Percentiles rank a stretch among this genome's conserved stretches.
Evolutionary conservation across 2,329 filamentous ascomycete species (phyloP).

Genomic region (Pseudogymnoascus verrucosus): DNA sequence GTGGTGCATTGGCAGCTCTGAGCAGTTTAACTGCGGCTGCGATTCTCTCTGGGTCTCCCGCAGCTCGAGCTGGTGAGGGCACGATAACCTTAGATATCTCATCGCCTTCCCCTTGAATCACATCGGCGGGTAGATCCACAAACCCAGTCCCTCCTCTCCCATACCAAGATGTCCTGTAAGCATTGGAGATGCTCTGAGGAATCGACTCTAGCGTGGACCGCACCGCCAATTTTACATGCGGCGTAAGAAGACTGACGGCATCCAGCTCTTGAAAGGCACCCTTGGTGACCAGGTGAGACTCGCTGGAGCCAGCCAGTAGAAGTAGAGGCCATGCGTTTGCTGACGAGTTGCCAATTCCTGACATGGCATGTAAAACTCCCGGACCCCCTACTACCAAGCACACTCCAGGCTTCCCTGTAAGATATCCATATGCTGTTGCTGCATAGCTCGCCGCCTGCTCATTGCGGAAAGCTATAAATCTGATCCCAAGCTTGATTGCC

Average conservation of each 20-base stretch:
- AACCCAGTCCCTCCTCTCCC: conserved; percentile 45
- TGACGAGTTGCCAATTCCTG: conserved; percentile 44
- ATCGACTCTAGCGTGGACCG: conserved; percentile 38
- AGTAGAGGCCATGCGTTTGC: conserved; percentile 49
- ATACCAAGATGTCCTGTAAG: conserved; percentile 46
- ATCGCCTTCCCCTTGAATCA: conserved; percentile 39
- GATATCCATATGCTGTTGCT: conserved; percentile 49
- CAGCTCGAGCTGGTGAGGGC: conserved; percentile 34
- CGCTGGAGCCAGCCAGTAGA: conserved; percentile 45
- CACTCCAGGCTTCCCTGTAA: conserved; percentile 47
- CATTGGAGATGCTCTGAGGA: conserved; percentile 39
- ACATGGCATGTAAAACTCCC: conserved; percentile 49
- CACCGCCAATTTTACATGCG: conserved; percentile 44
- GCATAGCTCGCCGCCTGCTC: conserved; percentile 52
- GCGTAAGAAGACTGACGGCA: conserved; percentile 42
- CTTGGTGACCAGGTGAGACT: conserved; percentile 42
- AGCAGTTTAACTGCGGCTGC: conserved; percentile 36
- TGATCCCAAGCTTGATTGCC: conserved; percentile 46
- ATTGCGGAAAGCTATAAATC: conserved; percentile 50
- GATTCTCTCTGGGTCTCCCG: conserved; percentile 37
- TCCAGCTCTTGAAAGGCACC: conserved; percentile 52
- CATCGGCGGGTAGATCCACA: conserved; percentile 47
- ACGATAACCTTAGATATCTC: conserved; percentile 22
- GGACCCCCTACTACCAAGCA: conserved; percentile 52
- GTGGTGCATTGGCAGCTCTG: conserved; percentile 39